Evolutionary conservation across 2,329 filamentous ascomycete genomes (phyloP), one percentile per base, ranked within the genome.

Genomic region (Colletotrichum sp.): DNA sequence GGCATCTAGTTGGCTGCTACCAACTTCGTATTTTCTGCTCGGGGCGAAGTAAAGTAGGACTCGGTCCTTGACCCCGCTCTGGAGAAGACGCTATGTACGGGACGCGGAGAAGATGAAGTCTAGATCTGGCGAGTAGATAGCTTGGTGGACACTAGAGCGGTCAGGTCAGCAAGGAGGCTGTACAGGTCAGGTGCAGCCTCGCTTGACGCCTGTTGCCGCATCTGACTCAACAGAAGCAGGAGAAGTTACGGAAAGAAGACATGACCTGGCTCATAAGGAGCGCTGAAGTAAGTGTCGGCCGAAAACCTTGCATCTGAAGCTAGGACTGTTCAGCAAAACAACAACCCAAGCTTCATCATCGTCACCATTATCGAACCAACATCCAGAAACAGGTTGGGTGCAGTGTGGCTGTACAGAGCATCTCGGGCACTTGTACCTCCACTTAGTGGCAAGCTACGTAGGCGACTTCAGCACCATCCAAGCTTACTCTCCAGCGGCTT

Each of bases 111-210:
- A 21, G 28, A 30, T 13, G 18, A 34, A 15, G 55, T 32, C 59
- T 21, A 21, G 59, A 21, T 21, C 30, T 62, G 32, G 44, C 44
- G 36, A 34, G 28, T 69, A 15, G 55, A 36, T 16, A 30, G 49
- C 8, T 24, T 13, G 15, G 55, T 26, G 55, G 28, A 34, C 26
- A 63, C 44, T 34, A 26, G 36, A 75, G 28, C 16, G 68, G 62
- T 24, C 64, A 34, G 57, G 63, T 49, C 8, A 62, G 64, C 28
- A 36, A 60, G 60, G 77, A 78, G 76, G 71, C 77, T 76, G 64
- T 70, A 72, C 60, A 36, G 65, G 73, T 77, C 73, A 77, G 67
- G 65, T 69, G 76, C 59, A 70, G 60, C 68, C 59, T 77, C 34
- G 34, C 52, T 60, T 30, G 57, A 36, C 21, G 21, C 32, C 36